Base-by-base conservation (phyloP, 495 filamentous ascomycete species). In the Peziza echinospora region DNA sequence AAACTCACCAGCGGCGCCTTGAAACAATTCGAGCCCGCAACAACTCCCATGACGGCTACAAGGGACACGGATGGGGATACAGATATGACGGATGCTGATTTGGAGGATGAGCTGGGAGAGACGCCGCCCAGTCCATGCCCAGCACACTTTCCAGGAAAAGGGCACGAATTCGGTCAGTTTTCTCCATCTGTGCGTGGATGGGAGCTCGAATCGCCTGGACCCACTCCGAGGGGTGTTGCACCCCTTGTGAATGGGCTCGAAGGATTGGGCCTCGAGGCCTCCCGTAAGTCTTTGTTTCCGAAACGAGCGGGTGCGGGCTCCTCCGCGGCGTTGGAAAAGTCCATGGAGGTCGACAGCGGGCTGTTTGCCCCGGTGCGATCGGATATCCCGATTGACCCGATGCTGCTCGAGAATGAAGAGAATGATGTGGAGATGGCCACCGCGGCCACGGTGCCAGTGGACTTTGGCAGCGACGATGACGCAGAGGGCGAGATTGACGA, bases 321-420 rank as follows among this genome's bases (percentile, higher is more conserved):
- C 13, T 37, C 30, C 3, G 3, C 19, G 19, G 30, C 30, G 3
- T 37, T 37, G 30, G 30, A 37, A 17, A 17, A 37, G 13, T 37
- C 30, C 13, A 17, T 17, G 1, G n/a, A n/a, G n/a, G n/a, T n/a
- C n/a, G n/a, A n/a, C n/a, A n/a, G n/a, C n/a, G n/a, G n/a, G n/a
- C n/a, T n/a, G n/a, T n/a, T n/a, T n/a, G n/a, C n/a, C n/a, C n/a
- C n/a, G n/a, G n/a, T n/a, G 30, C 13, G 30, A 13, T 13, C 3
- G 6, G 30, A 24, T 8, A 51, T 58, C 30, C 55, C 55, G 25
- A 57, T 58, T 24, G 55, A 58, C 16, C 55, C 55, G 0, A 49
- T 58, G 26, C 37, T 58, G 8, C 40, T 57, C 19, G 30, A 37
- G 30, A 17, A 37, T 11, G 30, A 37, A 37, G 13, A 0, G 30